These are phyloP conservation scores for Dichotomopilus funicola DNA, from an alignment of 2,329 filamentous ascomycete species.

Conservation along the genomic window DNA sequence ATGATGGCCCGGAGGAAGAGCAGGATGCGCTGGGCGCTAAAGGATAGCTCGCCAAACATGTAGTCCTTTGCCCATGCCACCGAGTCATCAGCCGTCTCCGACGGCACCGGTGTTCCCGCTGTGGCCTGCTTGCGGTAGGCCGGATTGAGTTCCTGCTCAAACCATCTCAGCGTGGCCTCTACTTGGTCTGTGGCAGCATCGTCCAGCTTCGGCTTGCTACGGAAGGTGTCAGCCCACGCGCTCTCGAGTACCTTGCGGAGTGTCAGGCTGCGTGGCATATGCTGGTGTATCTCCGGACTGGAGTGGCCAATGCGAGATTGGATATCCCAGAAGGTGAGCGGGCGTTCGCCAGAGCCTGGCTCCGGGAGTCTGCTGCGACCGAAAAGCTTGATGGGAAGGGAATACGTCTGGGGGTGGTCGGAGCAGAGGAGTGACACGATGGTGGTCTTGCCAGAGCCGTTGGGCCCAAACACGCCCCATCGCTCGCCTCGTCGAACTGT, in stretches of 20 bases:
- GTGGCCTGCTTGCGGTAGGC: conserved; percentile 15
- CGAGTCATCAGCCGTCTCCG: conserved; percentile 16
- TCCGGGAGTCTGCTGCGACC: conserved; percentile 73
- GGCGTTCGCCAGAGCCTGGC: conserved; percentile 55
- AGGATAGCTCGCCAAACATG: conserved; percentile 67
- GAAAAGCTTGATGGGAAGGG: conserved; percentile 79
- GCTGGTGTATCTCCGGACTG: conserved; percentile 86
- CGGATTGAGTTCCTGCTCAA: conserved; percentile 70
- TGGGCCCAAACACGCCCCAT: conserved; percentile 89
- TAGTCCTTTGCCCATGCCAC: conserved; percentile 60
- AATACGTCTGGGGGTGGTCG: conserved; percentile 92
- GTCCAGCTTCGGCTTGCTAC: conserved; percentile 60
- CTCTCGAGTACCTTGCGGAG: conserved; percentile 72
- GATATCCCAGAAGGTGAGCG: conserved; percentile 87
- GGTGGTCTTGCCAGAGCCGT: conserved; percentile 94
- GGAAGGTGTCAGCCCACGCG: conserved; percentile 85
- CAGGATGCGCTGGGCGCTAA: conserved; percentile 75
- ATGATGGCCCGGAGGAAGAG: conserved; percentile 78
- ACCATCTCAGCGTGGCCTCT: conserved; percentile 67
- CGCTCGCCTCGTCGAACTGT: conserved; percentile 74
- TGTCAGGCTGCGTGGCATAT: conserved; percentile 74
- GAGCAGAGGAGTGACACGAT: conserved; percentile 88
- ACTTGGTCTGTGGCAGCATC: conserved; percentile 52
- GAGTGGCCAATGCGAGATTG: conserved; percentile 87
- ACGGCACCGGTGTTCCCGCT: conserved; percentile 11